phyloP scores from a whole-genome alignment of 1,284 basidiomycete genomes.

The Tilletia walkeri region DNA sequence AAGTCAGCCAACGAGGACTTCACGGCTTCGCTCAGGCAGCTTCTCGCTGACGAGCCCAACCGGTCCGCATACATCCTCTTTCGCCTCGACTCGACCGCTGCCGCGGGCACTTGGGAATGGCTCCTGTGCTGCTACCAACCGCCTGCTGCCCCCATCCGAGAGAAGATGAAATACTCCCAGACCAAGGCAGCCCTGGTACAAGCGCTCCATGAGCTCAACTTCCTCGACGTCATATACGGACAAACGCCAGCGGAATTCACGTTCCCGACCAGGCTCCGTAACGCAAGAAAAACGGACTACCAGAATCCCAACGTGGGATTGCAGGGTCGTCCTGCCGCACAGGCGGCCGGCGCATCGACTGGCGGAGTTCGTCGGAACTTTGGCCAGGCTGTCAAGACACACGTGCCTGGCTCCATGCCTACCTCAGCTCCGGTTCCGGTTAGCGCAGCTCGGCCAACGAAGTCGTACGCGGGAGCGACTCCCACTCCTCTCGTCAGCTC shows the following conservation, averaged over 20 bases:
- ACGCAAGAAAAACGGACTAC: constrained; percentile 47
- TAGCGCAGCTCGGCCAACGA: background rate
- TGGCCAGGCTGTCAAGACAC: constrained; percentile 21
- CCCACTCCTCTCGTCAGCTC: background rate
- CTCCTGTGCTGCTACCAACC: constrained; percentile 45
- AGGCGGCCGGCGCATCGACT: constrained; percentile 43
- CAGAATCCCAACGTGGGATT: constrained; percentile 48
- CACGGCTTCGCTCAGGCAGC: background rate
- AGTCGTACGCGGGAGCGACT: constrained; percentile 1
- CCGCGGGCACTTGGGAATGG: constrained; percentile 49
- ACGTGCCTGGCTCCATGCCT: constrained; percentile 10
- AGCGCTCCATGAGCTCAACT: constrained; percentile 40
- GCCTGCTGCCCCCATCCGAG: constrained; percentile 40
- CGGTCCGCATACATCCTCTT: constrained; percentile 44
- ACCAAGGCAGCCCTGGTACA: constrained; percentile 40
- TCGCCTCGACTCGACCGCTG: constrained; percentile 40
- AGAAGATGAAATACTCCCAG: constrained; percentile 49
- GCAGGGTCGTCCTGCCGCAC: constrained; percentile 33
- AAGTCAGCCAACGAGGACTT: background rate
- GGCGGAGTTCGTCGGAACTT: constrained; percentile 44
- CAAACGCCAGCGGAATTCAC: constrained; percentile 36
- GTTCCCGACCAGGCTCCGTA: constrained; percentile 44
- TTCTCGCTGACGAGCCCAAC: constrained; percentile 32
- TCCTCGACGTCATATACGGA: constrained; percentile 47
- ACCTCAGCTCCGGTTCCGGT: background rate